Percentiles rank a stretch among this genome's conserved stretches.
Conservation (phyloP, 129 eudicot genomes). For the Ambrosia trifida region DNA sequence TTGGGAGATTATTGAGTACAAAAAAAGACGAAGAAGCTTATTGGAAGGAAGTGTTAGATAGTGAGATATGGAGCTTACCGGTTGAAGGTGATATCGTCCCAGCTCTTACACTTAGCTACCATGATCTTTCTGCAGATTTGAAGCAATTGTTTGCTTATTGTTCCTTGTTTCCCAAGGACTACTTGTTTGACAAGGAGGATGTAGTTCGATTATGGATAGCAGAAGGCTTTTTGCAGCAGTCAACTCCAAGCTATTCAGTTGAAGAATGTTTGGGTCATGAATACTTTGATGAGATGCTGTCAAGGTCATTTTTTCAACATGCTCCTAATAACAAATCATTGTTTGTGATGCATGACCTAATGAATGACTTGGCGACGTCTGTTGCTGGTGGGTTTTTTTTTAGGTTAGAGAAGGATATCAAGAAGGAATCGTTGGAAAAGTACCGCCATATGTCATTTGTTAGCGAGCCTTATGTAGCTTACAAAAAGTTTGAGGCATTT, state of each 20-base stretch:
- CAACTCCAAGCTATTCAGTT: neutral
- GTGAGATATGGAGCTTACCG: slow-evolving; percentile 15
- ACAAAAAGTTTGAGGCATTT: slow-evolving; percentile 24
- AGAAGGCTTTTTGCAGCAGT: slow-evolving; percentile 27
- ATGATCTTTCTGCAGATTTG: slow-evolving; percentile 33
- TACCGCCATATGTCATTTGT: slow-evolving; percentile 43
- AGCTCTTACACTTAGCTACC: slow-evolving; percentile 39
- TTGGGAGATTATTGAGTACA: slow-evolving; percentile 14
- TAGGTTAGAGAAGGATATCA: slow-evolving; percentile 27
- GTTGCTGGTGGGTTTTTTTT: slow-evolving; percentile 26
- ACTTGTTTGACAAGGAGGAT: slow-evolving; percentile 17
- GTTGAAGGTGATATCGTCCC: slow-evolving; percentile 21
- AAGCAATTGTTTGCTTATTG: slow-evolving; percentile 41
- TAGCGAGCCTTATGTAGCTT: slow-evolving; percentile 21
- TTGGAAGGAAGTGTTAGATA: slow-evolving; percentile 6
- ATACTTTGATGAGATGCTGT: slow-evolving; percentile 23
- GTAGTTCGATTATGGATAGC: slow-evolving; percentile 42
- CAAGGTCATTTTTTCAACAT: slow-evolving; percentile 36
- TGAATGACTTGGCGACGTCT: slow-evolving; percentile 34
- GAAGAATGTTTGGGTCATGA: slow-evolving; percentile 31
- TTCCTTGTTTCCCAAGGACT: slow-evolving; percentile 40
- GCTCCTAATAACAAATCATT: slow-evolving; percentile 4
- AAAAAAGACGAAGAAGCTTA: slow-evolving; percentile 1
- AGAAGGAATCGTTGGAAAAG: slow-evolving; percentile 3
- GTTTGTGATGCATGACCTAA: slow-evolving; percentile 42